phyloP scores from a whole-genome alignment of 2,329 filamentous ascomycete genomes.

The Aspergillus caelatus region DNA sequence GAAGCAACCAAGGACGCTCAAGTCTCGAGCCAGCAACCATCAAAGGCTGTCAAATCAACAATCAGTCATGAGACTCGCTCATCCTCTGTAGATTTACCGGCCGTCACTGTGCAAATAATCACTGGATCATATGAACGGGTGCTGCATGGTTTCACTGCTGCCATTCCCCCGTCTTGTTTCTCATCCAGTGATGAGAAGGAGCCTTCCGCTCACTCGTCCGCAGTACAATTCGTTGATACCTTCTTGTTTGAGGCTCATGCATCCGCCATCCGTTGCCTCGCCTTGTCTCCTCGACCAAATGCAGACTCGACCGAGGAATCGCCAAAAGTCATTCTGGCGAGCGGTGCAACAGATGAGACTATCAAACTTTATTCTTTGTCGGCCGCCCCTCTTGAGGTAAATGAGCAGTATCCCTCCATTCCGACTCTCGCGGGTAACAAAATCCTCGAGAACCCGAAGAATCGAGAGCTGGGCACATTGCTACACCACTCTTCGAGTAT shows the following conservation, averaged over 20 bases:
- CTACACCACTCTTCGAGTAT: slow-evolving; percentile 84
- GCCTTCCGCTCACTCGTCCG: slow-evolving; percentile 32
- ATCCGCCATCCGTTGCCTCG: slow-evolving; percentile 86
- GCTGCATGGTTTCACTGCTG: slow-evolving; percentile 86
- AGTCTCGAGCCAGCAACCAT: slow-evolving; percentile 24
- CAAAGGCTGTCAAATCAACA: slow-evolving; percentile 39
- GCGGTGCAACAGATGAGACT: slow-evolving; percentile 87
- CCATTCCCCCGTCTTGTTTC: slow-evolving; percentile 52
- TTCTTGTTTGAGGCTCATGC: slow-evolving; percentile 95
- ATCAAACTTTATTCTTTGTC: slow-evolving; percentile 95
- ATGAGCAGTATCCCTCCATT: slow-evolving; percentile 59
- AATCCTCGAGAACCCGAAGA: slow-evolving; percentile 81
- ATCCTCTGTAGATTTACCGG: slow-evolving; percentile 29
- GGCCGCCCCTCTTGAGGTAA: slow-evolving; percentile 62
- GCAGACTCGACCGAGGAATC: slow-evolving; percentile 60
- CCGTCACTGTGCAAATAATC: slow-evolving; percentile 78
- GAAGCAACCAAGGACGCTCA: slow-evolving; percentile 31
- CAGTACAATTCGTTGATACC: slow-evolving; percentile 77
- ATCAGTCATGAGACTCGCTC: slow-evolving; percentile 20
- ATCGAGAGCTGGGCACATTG: slow-evolving; percentile 83
- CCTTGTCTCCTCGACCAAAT: slow-evolving; percentile 75
- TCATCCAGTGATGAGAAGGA: slow-evolving; percentile 28
- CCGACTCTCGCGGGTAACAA: slow-evolving; percentile 71
- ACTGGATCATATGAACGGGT: slow-evolving; percentile 93
- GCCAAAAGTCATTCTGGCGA: slow-evolving; percentile 80